Conservation (phyloP, 331 rosid species). For the Phaseolus coccineus region DNA sequence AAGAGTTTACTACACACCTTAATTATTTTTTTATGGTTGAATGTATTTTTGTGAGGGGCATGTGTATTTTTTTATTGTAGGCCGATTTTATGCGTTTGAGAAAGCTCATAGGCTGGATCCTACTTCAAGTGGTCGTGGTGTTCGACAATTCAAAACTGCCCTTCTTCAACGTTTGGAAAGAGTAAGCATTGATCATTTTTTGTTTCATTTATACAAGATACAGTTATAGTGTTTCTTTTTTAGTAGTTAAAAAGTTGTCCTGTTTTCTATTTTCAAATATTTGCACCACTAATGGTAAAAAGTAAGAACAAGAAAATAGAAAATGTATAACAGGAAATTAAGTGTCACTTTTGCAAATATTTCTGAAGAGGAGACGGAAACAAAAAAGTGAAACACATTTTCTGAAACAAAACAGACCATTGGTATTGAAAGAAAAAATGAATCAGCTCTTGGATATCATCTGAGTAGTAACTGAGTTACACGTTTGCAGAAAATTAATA, state of each 20-base stretch:
- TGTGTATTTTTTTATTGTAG: constrained; percentile 50
- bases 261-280: neutral
- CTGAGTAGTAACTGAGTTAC: neutral
- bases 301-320: neutral
- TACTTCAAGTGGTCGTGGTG: constrained; percentile 97
- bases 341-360: neutral
- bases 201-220: constrained; percentile 8
- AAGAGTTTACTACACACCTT: neutral
- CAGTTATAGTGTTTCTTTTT: constrained; percentile 2
- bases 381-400: neutral
- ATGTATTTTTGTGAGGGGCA: constrained; percentile 26
- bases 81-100: constrained; percentile 96
- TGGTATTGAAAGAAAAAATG: neutral
- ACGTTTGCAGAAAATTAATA: neutral
- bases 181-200: constrained; percentile 55
- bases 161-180: constrained; percentile 97
- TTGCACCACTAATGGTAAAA: neutral
- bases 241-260: neutral
- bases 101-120: constrained; percentile 98
- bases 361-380: neutral
- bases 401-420: neutral
- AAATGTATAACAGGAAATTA: neutral
- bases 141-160: constrained; percentile 94
- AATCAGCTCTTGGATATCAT: constrained; percentile 1
- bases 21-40: constrained; percentile 25